phyloP scores from a whole-genome alignment of 2,329 filamentous ascomycete species.

The Botrytis fragariae region DNA sequence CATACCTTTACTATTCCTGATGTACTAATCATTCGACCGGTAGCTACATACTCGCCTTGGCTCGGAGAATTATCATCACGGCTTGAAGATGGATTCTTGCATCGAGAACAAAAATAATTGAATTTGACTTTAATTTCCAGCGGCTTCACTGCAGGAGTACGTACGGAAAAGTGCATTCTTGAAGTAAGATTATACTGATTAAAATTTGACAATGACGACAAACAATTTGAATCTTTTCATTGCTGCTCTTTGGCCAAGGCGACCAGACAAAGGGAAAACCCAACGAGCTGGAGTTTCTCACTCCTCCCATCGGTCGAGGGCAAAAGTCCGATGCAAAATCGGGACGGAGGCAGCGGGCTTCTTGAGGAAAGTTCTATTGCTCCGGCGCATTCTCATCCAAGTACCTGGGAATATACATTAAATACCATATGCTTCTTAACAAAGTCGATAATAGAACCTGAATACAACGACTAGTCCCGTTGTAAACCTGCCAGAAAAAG shows the following conservation, averaged over 20 bases:
- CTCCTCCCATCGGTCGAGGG: neutral
- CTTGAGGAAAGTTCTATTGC: neutral
- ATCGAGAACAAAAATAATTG: neutral
- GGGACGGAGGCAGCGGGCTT: conserved; percentile 3
- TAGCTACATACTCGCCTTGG: neutral
- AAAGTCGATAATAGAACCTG: neutral
- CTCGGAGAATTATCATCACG: conserved; percentile 1
- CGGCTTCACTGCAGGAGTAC: neutral
- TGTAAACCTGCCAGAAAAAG: neutral
- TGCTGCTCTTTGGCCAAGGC: neutral
- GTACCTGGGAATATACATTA: neutral
- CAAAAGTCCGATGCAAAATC: neutral
- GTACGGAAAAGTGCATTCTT: neutral
- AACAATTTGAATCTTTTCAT: neutral
- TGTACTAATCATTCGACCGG: neutral
- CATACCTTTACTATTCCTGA: conserved; percentile 10
- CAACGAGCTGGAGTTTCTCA: neutral
- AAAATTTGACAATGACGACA: neutral
- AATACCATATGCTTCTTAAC: neutral
- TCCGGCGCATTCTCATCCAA: conserved; percentile 2
- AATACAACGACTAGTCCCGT: neutral
- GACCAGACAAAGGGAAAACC: neutral
- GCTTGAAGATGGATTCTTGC: neutral
- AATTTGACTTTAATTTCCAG: neutral
- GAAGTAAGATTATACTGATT: neutral